These are phyloP conservation scores for Pseudogymnoascus sp. DNA, from an alignment of 2,329 filamentous ascomycete genomes.

Conservation along the genomic window DNA sequence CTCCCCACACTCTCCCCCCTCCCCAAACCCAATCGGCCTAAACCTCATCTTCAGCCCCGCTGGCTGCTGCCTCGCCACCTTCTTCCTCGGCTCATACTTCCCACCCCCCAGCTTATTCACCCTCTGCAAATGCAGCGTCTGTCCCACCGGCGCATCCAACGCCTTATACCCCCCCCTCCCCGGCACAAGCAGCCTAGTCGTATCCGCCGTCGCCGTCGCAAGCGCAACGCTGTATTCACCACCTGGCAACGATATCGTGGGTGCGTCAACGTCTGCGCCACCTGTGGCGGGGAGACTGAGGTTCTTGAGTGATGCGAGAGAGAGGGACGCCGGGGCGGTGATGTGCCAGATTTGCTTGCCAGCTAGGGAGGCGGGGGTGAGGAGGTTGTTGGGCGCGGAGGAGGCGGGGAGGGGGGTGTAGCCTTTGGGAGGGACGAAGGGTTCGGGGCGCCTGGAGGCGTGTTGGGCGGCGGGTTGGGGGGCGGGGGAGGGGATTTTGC, in stretches of 20 bases:
- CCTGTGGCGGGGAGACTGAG: slow-evolving; percentile 52
- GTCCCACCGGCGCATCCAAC: slow-evolving; percentile 41
- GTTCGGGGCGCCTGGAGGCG: neutral
- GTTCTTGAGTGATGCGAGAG: slow-evolving; percentile 58
- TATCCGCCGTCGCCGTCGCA: slow-evolving; percentile 39
- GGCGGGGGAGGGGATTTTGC: slow-evolving; percentile 13
- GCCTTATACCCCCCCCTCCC: slow-evolving; percentile 47
- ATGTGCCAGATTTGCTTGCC: slow-evolving; percentile 79
- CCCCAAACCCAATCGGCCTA: slow-evolving; percentile 53
- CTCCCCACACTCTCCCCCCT: slow-evolving; percentile 31
- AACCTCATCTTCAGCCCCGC: slow-evolving; percentile 59
- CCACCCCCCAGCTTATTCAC: slow-evolving; percentile 41
- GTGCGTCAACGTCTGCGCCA: slow-evolving; percentile 30
- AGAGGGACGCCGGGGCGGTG: slow-evolving; percentile 60
- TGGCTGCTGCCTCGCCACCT: slow-evolving; percentile 54
- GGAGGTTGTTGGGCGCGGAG: slow-evolving; percentile 33
- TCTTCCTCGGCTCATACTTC: slow-evolving; percentile 30
- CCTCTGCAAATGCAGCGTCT: slow-evolving; percentile 57
- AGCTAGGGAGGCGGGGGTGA: slow-evolving; percentile 49
- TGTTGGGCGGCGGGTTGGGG: neutral
- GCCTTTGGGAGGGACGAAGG: slow-evolving; percentile 15
- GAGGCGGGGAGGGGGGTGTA: slow-evolving; percentile 16
- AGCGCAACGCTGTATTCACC: slow-evolving; percentile 53
- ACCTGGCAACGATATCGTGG: slow-evolving; percentile 54
- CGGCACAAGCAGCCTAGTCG: slow-evolving; percentile 55